Conservation (phyloP, 306 rosid genomes). For the Heteromeles arbutifolia region DNA sequence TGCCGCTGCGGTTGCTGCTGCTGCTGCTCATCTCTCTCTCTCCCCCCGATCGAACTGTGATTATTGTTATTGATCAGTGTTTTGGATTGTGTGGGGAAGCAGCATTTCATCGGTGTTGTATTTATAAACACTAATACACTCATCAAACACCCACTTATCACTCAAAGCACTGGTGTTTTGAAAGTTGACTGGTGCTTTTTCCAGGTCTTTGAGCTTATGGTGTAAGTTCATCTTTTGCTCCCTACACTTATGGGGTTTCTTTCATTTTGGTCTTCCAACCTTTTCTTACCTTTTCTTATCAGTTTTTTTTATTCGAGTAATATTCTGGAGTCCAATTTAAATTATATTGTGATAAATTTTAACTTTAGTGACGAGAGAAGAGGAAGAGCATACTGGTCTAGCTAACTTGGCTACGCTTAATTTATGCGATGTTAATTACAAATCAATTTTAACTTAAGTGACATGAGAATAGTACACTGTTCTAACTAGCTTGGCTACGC, state of each 20-base stretch:
- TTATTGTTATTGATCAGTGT: background rate
- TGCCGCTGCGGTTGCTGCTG: background rate
- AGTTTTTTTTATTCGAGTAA: no score
- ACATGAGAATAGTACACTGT: no score
- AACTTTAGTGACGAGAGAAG: no score
- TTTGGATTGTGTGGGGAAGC: background rate
- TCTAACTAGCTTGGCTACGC: no score
- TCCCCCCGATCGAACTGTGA: background rate
- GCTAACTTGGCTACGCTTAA: no score
- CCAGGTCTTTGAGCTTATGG: background rate
- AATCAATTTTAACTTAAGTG: no score
- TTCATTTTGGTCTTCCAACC: background rate
- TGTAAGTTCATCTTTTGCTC: background rate
- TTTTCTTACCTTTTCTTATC: no score
- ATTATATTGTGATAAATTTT: no score
- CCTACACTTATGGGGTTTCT: background rate
- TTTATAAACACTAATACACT: background rate
- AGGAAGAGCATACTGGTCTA: no score
- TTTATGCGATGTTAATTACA: no score
- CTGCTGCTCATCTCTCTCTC: background rate
- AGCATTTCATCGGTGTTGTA: background rate
- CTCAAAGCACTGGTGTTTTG: background rate
- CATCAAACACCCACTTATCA: background rate
- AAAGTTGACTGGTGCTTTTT: background rate
- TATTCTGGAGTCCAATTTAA: no score